Conservation (phyloP, 2,329 filamentous ascomycete species). For the Rosellinia necatrix region DNA sequence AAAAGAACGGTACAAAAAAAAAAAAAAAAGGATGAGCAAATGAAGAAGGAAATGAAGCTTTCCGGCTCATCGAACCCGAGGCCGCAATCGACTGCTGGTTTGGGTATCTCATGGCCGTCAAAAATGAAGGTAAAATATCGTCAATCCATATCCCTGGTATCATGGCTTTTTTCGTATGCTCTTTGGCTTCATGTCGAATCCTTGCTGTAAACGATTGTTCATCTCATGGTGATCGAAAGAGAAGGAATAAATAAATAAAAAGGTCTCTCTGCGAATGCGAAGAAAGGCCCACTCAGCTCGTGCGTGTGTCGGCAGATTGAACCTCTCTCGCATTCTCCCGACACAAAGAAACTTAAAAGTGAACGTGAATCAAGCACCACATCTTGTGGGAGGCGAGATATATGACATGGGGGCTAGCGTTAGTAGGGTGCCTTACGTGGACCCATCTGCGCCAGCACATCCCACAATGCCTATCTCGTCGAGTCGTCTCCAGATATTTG, state of each 20-base stretch:
- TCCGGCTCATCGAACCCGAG: conserved; percentile 10
- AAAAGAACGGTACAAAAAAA: no score
- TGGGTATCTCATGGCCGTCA: conserved; percentile 18
- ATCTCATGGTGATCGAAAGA: no score
- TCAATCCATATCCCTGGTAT: conserved; percentile 6
- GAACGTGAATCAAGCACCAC: no score
- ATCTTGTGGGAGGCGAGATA: no score
- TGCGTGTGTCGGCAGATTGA: background rate
- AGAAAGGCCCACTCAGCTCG: background rate
- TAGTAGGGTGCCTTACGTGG: background rate
- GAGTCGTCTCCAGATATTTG: background rate
- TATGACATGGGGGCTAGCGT: background rate
- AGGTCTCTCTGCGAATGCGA: background rate
- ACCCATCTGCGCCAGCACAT: conserved; percentile 18
- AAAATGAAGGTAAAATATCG: conserved; percentile 7
- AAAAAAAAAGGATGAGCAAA: no score
- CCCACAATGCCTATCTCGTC: conserved; percentile 6
- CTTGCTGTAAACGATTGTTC: background rate
- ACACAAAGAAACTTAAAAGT: background rate
- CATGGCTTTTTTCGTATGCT: background rate
- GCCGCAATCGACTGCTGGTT: conserved; percentile 1
- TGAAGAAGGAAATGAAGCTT: background rate
- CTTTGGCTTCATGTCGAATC: background rate
- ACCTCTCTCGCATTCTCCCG: background rate
- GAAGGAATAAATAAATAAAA: background rate